A percentile compares a stretch with the other conserved stretches of the same genome.
phyloP scores from a whole-genome alignment of 2,329 filamentous ascomycete species.

The Elsinoe ampelina region DNA sequence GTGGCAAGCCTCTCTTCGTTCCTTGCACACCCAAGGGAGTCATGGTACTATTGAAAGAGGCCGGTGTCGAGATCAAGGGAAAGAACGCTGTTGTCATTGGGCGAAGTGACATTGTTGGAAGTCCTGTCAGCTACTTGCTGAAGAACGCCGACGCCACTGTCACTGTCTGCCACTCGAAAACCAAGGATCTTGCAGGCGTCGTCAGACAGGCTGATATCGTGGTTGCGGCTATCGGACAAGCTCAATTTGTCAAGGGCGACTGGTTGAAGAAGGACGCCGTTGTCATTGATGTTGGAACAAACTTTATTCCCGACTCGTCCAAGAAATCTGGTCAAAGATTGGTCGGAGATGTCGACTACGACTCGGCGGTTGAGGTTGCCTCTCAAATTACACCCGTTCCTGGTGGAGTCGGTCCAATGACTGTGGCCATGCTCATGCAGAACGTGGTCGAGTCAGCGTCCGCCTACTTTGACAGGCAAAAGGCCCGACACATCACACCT shows the following conservation, averaged over 20 bases:
- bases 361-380: constrained; percentile 72
- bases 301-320: constrained; percentile 79
- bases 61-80: constrained; percentile 71
- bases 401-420: constrained; percentile 96
- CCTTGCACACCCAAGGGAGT: constrained; percentile 97
- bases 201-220: constrained; percentile 82
- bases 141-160: constrained; percentile 96
- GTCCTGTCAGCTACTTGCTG: constrained; percentile 88
- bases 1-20: constrained; percentile 77
- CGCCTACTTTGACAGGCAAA: constrained; percentile 72
- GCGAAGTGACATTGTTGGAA: constrained; percentile 93
- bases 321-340: constrained; percentile 89
- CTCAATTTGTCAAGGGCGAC: constrained; percentile 83
- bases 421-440: constrained; percentile 92
- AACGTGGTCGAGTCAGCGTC: constrained; percentile 87
- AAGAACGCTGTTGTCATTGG: constrained; percentile 94
- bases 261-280: constrained; percentile 94
- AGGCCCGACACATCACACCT: constrained; percentile 67
- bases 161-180: constrained; percentile 90
- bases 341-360: constrained; percentile 91
- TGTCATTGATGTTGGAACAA: constrained; percentile 95
- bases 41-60: constrained; percentile 81
- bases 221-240: constrained; percentile 81
- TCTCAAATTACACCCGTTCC: constrained; percentile 94
- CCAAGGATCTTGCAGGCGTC: constrained; percentile 59